These are phyloP conservation scores for Terana coerulea DNA, from an alignment of 768 basidiomycete genomes.

Conservation along the genomic window DNA sequence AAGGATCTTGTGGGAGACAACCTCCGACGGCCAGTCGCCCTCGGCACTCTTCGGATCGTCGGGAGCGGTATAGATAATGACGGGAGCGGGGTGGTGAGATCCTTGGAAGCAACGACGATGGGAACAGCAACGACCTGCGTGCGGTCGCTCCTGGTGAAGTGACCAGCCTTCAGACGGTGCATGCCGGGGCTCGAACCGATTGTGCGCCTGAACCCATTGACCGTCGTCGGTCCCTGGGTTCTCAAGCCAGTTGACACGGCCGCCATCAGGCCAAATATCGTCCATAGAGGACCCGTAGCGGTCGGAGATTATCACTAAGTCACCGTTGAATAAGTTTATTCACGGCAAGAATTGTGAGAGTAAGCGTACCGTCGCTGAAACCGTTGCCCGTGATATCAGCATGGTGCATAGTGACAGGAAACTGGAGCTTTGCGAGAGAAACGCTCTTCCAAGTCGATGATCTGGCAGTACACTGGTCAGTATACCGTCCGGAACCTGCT, in stretches of 20 bases:
- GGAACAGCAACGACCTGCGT: conserved; percentile 16
- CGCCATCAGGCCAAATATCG: conserved; percentile 12
- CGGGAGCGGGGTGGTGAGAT: conserved; percentile 16
- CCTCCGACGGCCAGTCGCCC: background rate
- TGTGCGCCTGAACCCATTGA: conserved; percentile 1
- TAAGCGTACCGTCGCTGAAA: conserved; percentile 16
- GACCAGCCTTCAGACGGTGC: conserved; percentile 17
- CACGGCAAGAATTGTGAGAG: background rate
- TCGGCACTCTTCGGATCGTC: conserved; percentile 5
- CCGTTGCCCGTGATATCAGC: conserved; percentile 20
- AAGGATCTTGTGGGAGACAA: conserved; percentile 3
- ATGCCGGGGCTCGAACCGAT: conserved; percentile 18
- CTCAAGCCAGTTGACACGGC: too few relatives aligned
- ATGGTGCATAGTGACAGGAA: conserved; percentile 16
- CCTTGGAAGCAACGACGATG: conserved; percentile 13
- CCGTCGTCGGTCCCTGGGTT: too few relatives aligned
- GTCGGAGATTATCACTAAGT: conserved; percentile 17
- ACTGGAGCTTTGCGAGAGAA: conserved; percentile 13
- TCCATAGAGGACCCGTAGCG: conserved; percentile 17
- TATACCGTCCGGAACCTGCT: too few relatives aligned
- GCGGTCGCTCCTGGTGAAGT: conserved; percentile 11
- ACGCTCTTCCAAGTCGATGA: background rate
- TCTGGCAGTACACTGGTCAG: background rate
- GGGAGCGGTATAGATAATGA: conserved; percentile 18
- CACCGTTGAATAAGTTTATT: background rate